Base-by-base conservation (phyloP, 164 flowering plant species). In the Stephania cephalantha region DNA sequence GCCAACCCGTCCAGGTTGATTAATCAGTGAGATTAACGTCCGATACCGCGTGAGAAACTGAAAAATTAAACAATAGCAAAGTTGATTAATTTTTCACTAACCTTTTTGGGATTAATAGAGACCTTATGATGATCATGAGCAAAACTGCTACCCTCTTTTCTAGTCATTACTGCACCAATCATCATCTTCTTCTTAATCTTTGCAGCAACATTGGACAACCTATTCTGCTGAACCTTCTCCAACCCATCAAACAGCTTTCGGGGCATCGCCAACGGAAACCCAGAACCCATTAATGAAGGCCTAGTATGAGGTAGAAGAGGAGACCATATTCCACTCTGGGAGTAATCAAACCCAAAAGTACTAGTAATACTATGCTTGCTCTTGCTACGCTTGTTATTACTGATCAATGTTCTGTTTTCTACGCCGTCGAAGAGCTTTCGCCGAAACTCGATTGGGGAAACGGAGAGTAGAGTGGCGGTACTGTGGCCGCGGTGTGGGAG, bases 291-390 rank as follows among this genome's bases (percentile, higher is more conserved):
- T 25, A 25, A 25, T 10, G 7, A 11, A 8, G 4, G 13, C 3
- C 48, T 29, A 70, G 2, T 9, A 44, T 78, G n/a, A 74, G 69
- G 53, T 63, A 82, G 46, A 7, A 68, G 42, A 46, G 76, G 76
- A 46, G 98, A 94, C 98, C 97, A 94, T 46, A 94, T 83, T 12
- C 91, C 87, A 78, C 98, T 94, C 85, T 94, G 94, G 0, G 90
- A 42, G 82, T 94, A 88, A 81, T 94, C 91, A 82, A 91, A 91
- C 72, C 86, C 98, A 77, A 83, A 88, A 45, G 30, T 20, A 2
- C 22, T 17, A 58, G 20, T 18, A n/a, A 2, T 42, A 2, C 48
- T 46, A 75, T 17, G 2, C 4, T 10, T 74, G 74, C 68, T 71
- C 69, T 68, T 77, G 68, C 70, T 84, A 80, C 73, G 25, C 55